phyloP scores from a whole-genome alignment of 108 stramenopile species.

The Aurantiochytrium sp. region DNA sequence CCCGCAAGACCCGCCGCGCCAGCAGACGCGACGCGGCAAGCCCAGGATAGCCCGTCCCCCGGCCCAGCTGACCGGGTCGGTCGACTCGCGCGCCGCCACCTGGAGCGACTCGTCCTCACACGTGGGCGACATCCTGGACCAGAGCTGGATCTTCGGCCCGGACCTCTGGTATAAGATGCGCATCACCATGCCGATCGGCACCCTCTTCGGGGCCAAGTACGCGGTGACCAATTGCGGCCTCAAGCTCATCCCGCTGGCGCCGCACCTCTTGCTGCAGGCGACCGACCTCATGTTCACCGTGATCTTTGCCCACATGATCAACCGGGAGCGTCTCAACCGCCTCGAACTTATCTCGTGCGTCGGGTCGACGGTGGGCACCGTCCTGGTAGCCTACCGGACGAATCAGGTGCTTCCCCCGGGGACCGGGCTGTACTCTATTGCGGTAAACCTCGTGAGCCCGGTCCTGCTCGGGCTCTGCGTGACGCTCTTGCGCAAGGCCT shows the following conservation, averaged over 20 bases:
- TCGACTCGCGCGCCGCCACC: too few relatives aligned
- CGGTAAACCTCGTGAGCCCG: conserved; percentile 40
- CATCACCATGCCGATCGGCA: conserved; percentile 39
- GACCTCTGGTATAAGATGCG: conserved; percentile 38
- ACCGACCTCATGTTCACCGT: conserved; percentile 48
- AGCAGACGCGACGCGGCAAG: too few relatives aligned
- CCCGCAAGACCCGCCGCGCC: too few relatives aligned
- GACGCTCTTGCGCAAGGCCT: conserved; percentile 41
- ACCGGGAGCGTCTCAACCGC: background rate
- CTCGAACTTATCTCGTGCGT: conserved; percentile 30
- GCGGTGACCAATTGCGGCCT: conserved; percentile 47
- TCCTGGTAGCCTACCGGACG: conserved; percentile 32
- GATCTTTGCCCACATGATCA: conserved; percentile 31
- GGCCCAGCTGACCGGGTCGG: too few relatives aligned
- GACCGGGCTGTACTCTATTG: conserved; percentile 28
- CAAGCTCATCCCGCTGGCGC: conserved; percentile 41
- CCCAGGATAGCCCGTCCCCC: too few relatives aligned
- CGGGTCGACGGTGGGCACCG: conserved; percentile 36
- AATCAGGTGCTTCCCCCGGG: background rate
- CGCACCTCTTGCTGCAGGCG: conserved; percentile 44
- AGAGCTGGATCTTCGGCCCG: conserved; percentile 32
- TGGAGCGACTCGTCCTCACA: too few relatives aligned
- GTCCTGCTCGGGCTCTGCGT: conserved; percentile 47
- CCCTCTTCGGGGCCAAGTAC: conserved; percentile 45
- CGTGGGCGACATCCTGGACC: background rate